Conservation (phyloP, 129 eudicot species). For the Kitagawia praeruptora region DNA sequence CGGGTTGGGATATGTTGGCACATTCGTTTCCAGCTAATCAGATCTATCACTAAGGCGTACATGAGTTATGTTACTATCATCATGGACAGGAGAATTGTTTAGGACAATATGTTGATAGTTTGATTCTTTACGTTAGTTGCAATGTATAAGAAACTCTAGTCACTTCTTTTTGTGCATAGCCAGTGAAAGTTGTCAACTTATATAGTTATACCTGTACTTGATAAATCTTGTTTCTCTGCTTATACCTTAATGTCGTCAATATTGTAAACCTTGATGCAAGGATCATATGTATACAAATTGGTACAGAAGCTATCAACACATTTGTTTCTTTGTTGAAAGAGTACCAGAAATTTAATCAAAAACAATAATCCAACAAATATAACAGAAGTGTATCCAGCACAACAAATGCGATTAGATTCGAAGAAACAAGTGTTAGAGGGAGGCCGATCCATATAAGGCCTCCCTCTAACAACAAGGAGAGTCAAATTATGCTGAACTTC, state of each 20-base stretch:
- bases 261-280: no score
- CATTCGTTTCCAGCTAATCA: conserved; percentile 36
- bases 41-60: not conserved
- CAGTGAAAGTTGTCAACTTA: not conserved
- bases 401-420: no score
- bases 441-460: no score
- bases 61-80: not conserved
- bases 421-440: no score
- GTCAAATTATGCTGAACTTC: no score
- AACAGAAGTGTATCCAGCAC: no score
- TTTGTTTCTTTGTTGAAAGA: no score
- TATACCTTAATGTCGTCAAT: not conserved
- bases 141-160: not conserved
- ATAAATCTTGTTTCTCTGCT: not conserved
- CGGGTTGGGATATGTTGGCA: conserved; percentile 66
- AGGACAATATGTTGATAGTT: not conserved
- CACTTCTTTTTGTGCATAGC: not conserved
- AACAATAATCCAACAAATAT: no score
- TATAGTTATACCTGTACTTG: not conserved
- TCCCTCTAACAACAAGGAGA: no score
- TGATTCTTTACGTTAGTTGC: not conserved
- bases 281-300: no score
- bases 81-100: not conserved
- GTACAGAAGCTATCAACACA: no score
- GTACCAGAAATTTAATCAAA: no score